phyloP scores from a whole-genome alignment of 176 grass and related monocot genomes.

The sorghum (Sorghum bicolor) region Sorghum_bicolor_NCBIv3 NC_012874.2:69639001-69639500 shows the following conservation, averaged over 20 bases:
- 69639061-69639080: slow-evolving; percentile 46
- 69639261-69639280: not conserved
- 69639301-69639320: slow-evolving; percentile 64
- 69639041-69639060: slow-evolving; percentile 44
- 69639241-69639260: not conserved
- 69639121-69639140: not conserved
- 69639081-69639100: not conserved
- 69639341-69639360: slow-evolving; percentile 70
- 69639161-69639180: slow-evolving; percentile 63
- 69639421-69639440: not conserved
- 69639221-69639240: slow-evolving; percentile 76
- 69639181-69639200: slow-evolving; percentile 66
- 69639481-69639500: slow-evolving; percentile 51
- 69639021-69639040: slow-evolving; percentile 40
- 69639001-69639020: slow-evolving; percentile 43
- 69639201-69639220: slow-evolving; percentile 73
- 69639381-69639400: slow-evolving; percentile 44
- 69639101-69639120: slow-evolving; percentile 6
- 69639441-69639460: slow-evolving; percentile 3
- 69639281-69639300: slow-evolving; percentile 13
- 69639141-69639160: slow-evolving; percentile 22
- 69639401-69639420: slow-evolving; percentile 6
- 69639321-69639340: slow-evolving; percentile 88
- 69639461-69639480: slow-evolving; percentile 65
- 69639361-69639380: slow-evolving; percentile 58